Percentiles rank a stretch among this genome's conserved stretches.
These are phyloP conservation scores for Backusella sp. DNA, from an alignment of 192 early-diverging fungal species.

Conservation along the genomic window DNA sequence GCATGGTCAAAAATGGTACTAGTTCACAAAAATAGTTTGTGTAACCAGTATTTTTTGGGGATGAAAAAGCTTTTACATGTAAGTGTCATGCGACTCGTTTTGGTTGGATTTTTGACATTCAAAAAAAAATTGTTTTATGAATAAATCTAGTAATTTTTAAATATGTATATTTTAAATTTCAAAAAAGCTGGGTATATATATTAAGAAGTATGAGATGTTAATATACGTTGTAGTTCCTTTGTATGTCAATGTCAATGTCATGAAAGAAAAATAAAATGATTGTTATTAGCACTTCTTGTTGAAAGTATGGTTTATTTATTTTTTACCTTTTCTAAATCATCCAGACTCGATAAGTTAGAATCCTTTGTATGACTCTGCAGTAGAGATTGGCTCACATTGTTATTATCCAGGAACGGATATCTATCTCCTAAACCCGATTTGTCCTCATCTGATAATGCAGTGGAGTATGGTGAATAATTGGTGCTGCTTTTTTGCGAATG, in stretches of 20 bases:
- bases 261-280: neutral
- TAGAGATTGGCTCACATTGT: neutral
- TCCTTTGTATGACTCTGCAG: neutral
- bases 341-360: constrained; percentile 9
- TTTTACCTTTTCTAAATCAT: constrained; percentile 20
- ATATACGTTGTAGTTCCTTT: constrained; percentile 15
- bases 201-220: constrained; percentile 15
- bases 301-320: neutral
- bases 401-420: neutral
- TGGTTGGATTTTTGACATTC: constrained; percentile 1
- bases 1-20: constrained; percentile 10
- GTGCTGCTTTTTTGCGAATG: neutral
- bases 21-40: constrained; percentile 5
- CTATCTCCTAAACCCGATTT: constrained; percentile 1
- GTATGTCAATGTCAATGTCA: neutral
- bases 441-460: neutral
- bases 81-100: neutral
- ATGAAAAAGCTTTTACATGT: neutral
- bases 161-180: constrained; percentile 6
- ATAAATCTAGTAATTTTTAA: neutral
- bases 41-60: neutral
- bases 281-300: neutral
- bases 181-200: constrained; percentile 1
- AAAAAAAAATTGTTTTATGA: neutral
- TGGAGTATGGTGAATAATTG: neutral